Conservation (phyloP, 108 stramenopile species). For the Nitzschia sp. region DNA sequence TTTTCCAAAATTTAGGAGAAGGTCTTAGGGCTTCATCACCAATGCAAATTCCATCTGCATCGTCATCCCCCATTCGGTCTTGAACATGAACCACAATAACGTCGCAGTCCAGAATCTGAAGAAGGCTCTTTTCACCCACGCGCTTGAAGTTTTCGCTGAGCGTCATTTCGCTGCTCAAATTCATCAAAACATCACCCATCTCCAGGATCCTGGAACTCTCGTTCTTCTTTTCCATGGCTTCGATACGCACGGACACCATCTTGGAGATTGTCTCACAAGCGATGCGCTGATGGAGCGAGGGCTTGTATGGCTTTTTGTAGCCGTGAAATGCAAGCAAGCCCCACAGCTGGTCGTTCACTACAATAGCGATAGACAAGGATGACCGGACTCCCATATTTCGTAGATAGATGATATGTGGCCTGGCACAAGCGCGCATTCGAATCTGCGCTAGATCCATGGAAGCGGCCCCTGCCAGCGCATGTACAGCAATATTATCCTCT, state of each 20-base stretch:
- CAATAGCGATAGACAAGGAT: slow-evolving; percentile 21
- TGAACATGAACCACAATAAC: slow-evolving; percentile 11
- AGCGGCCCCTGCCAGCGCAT: not conserved
- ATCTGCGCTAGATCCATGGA: slow-evolving; percentile 16
- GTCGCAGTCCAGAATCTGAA: slow-evolving; percentile 19
- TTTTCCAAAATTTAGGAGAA: slow-evolving; percentile 14
- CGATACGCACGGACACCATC: slow-evolving; percentile 25
- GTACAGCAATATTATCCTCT: slow-evolving; percentile 8
- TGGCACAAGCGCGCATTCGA: slow-evolving; percentile 26
- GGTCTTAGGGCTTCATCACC: slow-evolving; percentile 19
- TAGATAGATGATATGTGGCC: slow-evolving; percentile 27
- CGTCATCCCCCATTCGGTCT: slow-evolving; percentile 1
- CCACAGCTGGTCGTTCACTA: slow-evolving; percentile 21
- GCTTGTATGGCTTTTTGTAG: slow-evolving; percentile 12
- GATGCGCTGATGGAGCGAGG: slow-evolving; percentile 22
- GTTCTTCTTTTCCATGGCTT: slow-evolving; percentile 15
- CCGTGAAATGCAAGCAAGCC: slow-evolving; percentile 25
- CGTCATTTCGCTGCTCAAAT: not conserved
- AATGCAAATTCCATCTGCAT: slow-evolving; percentile 1
- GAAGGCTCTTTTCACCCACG: slow-evolving; percentile 4
- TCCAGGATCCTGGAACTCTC: slow-evolving; percentile 18
- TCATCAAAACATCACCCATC: slow-evolving; percentile 8
- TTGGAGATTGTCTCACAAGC: slow-evolving; percentile 18
- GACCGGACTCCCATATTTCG: slow-evolving; percentile 22
- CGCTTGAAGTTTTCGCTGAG: slow-evolving; percentile 3